Base-by-base conservation (phyloP, 306 rosid species). In the Vicia villosa region DNA sequence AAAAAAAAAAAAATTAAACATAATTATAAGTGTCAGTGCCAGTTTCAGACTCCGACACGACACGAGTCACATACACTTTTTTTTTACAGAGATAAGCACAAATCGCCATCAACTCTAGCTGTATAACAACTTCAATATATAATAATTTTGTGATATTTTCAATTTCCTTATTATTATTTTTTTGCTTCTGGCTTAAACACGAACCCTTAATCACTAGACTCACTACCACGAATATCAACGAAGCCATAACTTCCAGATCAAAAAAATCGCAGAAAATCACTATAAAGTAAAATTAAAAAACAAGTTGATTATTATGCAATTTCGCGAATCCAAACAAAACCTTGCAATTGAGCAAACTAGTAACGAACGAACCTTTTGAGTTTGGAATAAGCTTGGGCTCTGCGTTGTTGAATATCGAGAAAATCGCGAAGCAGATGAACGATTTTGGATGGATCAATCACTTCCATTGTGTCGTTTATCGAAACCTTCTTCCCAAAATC, bases 351-450 rank as follows among this genome's bases (percentile, higher is more conserved):
- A 19, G 2, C 11, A 52, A 52, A 19, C 4, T 3, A 54, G 51
- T 17, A 5, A 50, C 8, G 10, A 64, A 63, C 14, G 0, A 50
- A 89, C 92, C 86, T 63, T 67, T 87, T 88, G 69, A 88, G 92
- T 65, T 82, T 88, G 72, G 96, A 72, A 75, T 88, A 91, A 1
- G 97, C 88, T 76, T 82, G 83, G 21, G 97, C 97, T 20, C 97
- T 74, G 52, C 93, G 93, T 78, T 79, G 89, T 78, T 91, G 97
- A 51, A 91, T 66, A 0, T 30, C 76, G 16, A 91, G 84, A 59
- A 91, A 91, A 54, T 28, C 69, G 16, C 91, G 89, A 72, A 91
- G 97, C 70, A 88, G 59, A 60, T 8, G 30, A 45, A 74, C 32
- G 68, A 71, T 64, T 45, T 74, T 73, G 14, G 87, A 37, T 40